These are phyloP conservation scores for Globisporangium spiculum DNA, from an alignment of 352 stramenopile species.

Conservation along the genomic window DNA sequence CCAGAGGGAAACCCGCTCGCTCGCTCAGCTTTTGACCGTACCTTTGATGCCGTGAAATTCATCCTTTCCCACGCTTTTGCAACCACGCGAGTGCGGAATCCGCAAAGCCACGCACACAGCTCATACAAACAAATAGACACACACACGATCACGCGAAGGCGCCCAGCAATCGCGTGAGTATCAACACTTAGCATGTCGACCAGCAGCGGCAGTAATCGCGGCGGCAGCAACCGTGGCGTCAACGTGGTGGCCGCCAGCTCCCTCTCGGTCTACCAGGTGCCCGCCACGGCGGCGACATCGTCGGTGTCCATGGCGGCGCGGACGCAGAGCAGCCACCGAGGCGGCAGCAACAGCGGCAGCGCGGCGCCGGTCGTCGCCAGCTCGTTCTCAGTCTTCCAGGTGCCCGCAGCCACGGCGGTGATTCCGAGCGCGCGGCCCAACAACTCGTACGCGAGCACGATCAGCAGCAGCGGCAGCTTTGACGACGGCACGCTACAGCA, in stretches of 20 bases:
- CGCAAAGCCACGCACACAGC: background rate
- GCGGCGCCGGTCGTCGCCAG: constrained; percentile 14
- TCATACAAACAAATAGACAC: background rate
- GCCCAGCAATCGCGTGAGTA: background rate
- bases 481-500: background rate
- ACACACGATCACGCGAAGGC: background rate
- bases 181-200: background rate
- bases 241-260: constrained; percentile 5
- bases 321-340: background rate
- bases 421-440: constrained; percentile 11
- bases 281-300: background rate
- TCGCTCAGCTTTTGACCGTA: background rate
- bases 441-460: constrained; percentile 12
- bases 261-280: constrained; percentile 6
- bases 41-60: background rate
- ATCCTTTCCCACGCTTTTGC: too few relatives aligned
- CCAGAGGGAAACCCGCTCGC: background rate
- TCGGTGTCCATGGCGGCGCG: background rate
- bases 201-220: background rate
- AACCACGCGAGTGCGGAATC: background rate
- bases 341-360: background rate
- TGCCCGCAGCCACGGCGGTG: constrained; percentile 28
- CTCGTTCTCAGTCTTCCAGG: constrained; percentile 71
- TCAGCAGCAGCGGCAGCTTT: constrained; percentile 17
- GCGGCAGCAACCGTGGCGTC: background rate